Evolutionary conservation across 495 filamentous ascomycete genomes (phyloP).

Genomic region (Astrothelium macrocarpum): DNA sequence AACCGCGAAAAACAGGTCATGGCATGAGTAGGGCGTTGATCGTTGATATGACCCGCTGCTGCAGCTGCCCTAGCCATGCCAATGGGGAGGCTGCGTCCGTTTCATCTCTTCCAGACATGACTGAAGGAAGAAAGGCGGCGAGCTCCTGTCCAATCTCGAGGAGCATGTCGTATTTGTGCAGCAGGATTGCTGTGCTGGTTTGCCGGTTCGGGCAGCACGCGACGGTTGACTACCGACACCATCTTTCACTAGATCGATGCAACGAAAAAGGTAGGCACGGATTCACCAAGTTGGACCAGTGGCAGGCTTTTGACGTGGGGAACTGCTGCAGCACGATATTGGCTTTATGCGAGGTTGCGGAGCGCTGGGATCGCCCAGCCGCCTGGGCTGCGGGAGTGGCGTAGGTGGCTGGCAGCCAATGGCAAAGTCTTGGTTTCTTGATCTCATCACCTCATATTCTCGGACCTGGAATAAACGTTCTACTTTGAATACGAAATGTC

Average conservation of each 20-base stretch:
- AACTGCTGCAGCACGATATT: slow-evolving; percentile 2
- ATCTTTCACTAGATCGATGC: background rate
- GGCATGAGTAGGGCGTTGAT: background rate
- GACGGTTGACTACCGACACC: background rate
- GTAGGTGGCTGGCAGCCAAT: background rate
- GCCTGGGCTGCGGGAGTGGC: background rate
- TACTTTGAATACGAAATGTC: too few species aligned
- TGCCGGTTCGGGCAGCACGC: background rate
- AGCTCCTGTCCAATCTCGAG: background rate
- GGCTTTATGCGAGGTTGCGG: background rate
- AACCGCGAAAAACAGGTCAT: background rate
- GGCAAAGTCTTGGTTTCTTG: background rate
- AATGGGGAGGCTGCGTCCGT: background rate
- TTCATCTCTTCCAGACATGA: background rate
- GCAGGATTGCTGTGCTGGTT: background rate
- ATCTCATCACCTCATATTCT: background rate
- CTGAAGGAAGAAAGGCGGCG: background rate
- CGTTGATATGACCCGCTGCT: background rate
- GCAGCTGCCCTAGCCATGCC: background rate
- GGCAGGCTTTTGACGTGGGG: background rate
- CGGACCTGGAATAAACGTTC: too few species aligned
- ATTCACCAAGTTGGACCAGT: background rate
- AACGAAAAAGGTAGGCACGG: background rate
- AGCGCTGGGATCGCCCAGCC: background rate
- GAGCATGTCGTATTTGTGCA: background rate